Percentiles rank a stretch among this genome's conserved stretches.
Conservation (phyloP, 176 grass and related monocot species). For the Stipa capillata region DNA sequence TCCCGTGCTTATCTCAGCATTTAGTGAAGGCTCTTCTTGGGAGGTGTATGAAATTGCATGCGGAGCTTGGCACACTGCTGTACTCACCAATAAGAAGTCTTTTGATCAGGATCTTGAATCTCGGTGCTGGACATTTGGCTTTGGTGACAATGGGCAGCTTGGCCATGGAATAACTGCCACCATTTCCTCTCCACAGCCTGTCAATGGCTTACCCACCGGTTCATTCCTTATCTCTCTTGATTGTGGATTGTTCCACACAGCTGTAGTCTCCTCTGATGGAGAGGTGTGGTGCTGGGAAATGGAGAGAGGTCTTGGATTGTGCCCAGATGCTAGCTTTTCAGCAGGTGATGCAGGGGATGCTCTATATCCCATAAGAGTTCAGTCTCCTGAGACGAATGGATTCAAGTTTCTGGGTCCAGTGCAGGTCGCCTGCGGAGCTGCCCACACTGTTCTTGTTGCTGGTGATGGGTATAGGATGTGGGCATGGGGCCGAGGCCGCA, state of each 20-base stretch:
- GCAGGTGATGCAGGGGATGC: constrained; percentile 87
- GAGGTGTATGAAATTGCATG: constrained; percentile 96
- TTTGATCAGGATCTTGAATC: constrained; percentile 73
- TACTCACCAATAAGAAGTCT: constrained; percentile 83
- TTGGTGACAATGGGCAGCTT: constrained; percentile 93
- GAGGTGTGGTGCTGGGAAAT: constrained; percentile 99
- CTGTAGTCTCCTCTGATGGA: constrained; percentile 74
- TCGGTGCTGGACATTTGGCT: constrained; percentile 88
- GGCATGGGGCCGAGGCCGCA: constrained; percentile 89
- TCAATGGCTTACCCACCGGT: constrained; percentile 60
- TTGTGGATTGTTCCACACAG: constrained; percentile 92
- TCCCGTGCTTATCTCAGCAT: constrained; percentile 54
- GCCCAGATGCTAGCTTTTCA: constrained; percentile 75
- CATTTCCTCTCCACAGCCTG: constrained; percentile 53
- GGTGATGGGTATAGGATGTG: constrained; percentile 90
- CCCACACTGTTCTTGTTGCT: constrained; percentile 93
- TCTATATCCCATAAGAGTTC: constrained; percentile 59
- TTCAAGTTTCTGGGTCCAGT: constrained; percentile 62
- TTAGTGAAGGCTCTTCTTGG: constrained; percentile 68
- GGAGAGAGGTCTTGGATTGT: constrained; percentile 91
- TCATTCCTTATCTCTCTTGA: constrained; percentile 87
- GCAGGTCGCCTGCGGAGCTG: constrained; percentile 81
- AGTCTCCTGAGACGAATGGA: constrained; percentile 70
- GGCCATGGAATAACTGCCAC: constrained; percentile 73
- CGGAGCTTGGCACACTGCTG: constrained; percentile 70